Base-by-base conservation (phyloP, 2,329 filamentous ascomycete species). In the Drechslera avenae region DNA sequence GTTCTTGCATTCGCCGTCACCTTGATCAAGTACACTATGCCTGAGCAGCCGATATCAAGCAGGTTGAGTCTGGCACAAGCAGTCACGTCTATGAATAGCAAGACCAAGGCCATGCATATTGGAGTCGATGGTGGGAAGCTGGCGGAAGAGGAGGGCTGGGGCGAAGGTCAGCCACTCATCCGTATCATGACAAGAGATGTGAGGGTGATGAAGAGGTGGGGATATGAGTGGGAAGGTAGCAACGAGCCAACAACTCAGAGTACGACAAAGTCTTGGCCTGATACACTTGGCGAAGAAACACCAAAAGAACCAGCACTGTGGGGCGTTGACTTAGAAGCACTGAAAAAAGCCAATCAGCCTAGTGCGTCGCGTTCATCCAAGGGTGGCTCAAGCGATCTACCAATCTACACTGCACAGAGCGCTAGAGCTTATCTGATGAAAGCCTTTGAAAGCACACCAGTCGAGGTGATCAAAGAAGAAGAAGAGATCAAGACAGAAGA, bases 1-100 rank as follows among this genome's bases (percentile, higher is more conserved):
- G 85, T 96, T 1, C 79, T 96, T 4, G 90, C 90, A 0, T 95
- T 95, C 72, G 86, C 88, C 1, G 83, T 91, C 12, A 83, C 85
- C 52, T 69, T 93, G 40, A 70, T 95, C 39, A 86, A 88, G 37
- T 86, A 88, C 67, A 95, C 90, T 0, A 93, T 92, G 87, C 89
- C 91, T 0, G 86, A 89, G 59, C 91, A 96, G 68, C 91, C 91
- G 3, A 79, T 87, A 3, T 94, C 89, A n/a, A 93, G 90, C 68
- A 81, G 90, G 39, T 76, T 96, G 16, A 95, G 90, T 67, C 77
- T 96, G 16, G 89, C 87, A 0, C 91, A 96, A 72, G 90, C 89
- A 0, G 86, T 94, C 1, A 89, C 95, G 13, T 92, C 89, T 67
- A 85, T 86, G 21, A 94, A 93, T 67, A 91, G 88, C 53, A 83